phyloP scores from a whole-genome alignment of 768 basidiomycete genomes.

The Termitomyces bulborhizus region DNA sequence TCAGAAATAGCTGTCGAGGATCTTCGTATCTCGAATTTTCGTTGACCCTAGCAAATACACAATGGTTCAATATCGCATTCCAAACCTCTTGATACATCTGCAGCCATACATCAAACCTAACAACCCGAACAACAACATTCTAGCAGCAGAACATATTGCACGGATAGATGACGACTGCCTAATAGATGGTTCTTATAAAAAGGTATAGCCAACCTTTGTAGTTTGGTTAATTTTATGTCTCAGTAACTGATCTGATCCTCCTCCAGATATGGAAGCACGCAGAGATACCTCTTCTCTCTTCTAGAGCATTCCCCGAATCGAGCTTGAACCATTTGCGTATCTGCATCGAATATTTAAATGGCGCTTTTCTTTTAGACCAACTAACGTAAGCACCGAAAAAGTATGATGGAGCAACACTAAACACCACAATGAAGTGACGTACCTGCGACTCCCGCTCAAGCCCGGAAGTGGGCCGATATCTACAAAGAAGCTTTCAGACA shows the following conservation, averaged over 20 bases:
- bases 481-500: constrained; percentile 3
- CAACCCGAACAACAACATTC: constrained; percentile 1
- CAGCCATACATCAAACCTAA: not conserved
- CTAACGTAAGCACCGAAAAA: constrained; percentile 5
- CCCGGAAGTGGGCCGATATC: constrained; percentile 6
- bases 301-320: constrained; percentile 4
- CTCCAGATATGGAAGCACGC: constrained; percentile 6
- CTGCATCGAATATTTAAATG: constrained; percentile 6
- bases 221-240: not conserved
- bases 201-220: not conserved
- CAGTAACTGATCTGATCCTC: not conserved
- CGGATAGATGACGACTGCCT: constrained; percentile 3
- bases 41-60: too few relatives aligned
- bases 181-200: constrained; percentile 5
- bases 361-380: constrained; percentile 6
- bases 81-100: not conserved
- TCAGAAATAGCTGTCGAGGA: too few relatives aligned
- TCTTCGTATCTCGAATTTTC: too few relatives aligned
- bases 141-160: constrained; percentile 1
- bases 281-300: constrained; percentile 4
- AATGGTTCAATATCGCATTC: not conserved
- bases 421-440: not conserved
- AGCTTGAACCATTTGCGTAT: not conserved
- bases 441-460: constrained; percentile 2
- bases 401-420: not conserved